Conservation (phyloP, 2,329 filamentous ascomycete species). For the Clonostachys rhizophaga region DNA sequence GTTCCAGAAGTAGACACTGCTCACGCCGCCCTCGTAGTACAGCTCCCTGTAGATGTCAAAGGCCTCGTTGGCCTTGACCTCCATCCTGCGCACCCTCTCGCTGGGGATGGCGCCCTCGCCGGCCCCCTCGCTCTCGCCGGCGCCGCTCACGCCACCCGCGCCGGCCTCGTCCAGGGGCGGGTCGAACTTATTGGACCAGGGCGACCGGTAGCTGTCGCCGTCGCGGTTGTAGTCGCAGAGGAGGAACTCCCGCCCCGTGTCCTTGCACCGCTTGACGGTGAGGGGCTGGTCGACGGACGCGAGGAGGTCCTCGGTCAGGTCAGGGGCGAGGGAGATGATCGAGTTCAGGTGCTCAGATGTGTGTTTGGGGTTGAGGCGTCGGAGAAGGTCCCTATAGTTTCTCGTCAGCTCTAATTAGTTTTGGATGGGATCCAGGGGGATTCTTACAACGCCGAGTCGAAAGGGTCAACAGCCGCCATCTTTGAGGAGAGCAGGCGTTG, state of each 20-base stretch:
- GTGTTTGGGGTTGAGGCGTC: slow-evolving; percentile 91
- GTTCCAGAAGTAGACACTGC: slow-evolving; percentile 97
- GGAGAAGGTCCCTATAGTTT: slow-evolving; percentile 82
- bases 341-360: slow-evolving; percentile 83
- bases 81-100: slow-evolving; percentile 88
- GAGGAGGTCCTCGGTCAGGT: slow-evolving; percentile 94
- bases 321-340: slow-evolving; percentile 83
- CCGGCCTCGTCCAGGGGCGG: slow-evolving; percentile 71
- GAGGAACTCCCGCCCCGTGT: slow-evolving; percentile 90
- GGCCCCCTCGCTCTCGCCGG: slow-evolving; percentile 51
- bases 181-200: slow-evolving; percentile 99
- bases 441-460: slow-evolving; percentile 71
- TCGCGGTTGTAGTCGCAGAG: slow-evolving; percentile 99
- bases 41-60: slow-evolving; percentile 96
- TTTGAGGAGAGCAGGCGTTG: neutral
- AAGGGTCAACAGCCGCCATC: slow-evolving; percentile 55
- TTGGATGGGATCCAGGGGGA: slow-evolving; percentile 5
- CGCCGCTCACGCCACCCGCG: slow-evolving; percentile 35
- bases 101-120: slow-evolving; percentile 83
- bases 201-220: slow-evolving; percentile 93
- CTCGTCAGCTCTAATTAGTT: neutral
- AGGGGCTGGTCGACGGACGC: slow-evolving; percentile 97
- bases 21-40: slow-evolving; percentile 95
- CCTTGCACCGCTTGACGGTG: slow-evolving; percentile 76
- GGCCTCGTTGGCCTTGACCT: slow-evolving; percentile 88